phyloP scores from a whole-genome alignment of 23 red algal genomes.

The Gracilaria domingensis region DNA sequence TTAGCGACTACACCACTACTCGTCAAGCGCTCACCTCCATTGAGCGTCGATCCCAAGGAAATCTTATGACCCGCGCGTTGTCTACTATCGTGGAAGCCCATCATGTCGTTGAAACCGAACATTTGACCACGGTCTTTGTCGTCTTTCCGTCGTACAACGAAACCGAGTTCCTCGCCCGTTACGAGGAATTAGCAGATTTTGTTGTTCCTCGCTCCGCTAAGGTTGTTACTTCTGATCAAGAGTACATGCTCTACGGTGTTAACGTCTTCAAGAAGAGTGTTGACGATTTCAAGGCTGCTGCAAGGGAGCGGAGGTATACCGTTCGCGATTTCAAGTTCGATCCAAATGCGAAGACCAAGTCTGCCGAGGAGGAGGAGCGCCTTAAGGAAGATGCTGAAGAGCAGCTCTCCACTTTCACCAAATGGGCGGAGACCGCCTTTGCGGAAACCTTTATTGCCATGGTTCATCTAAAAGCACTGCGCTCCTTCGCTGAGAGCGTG shows the following conservation, averaged over 20 bases:
- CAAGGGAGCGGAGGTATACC: slow-evolving; percentile 85
- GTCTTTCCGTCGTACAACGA: slow-evolving; percentile 77
- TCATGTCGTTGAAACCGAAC: slow-evolving; percentile 84
- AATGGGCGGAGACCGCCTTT: slow-evolving; percentile 87
- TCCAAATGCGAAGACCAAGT: slow-evolving; percentile 28
- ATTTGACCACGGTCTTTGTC: slow-evolving; percentile 87
- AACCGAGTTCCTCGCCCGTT: slow-evolving; percentile 62
- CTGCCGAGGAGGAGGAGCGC: slow-evolving; percentile 64
- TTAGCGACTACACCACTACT: slow-evolving; percentile 67
- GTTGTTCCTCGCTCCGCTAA: slow-evolving; percentile 88
- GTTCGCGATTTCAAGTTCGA: slow-evolving; percentile 89
- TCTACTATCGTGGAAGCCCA: slow-evolving; percentile 68
- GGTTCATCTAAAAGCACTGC: slow-evolving; percentile 92
- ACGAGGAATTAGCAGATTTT: slow-evolving; percentile 67
- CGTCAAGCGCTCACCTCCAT: slow-evolving; percentile 76
- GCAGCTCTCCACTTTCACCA: slow-evolving; percentile 49
- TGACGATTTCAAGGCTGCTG: slow-evolving; percentile 79
- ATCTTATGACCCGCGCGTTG: slow-evolving; percentile 79
- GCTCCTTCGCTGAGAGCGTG: slow-evolving; percentile 97
- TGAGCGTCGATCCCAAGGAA: slow-evolving; percentile 75
- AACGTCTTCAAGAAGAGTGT: slow-evolving; percentile 78
- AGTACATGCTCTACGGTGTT: slow-evolving; percentile 81
- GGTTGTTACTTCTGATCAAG: slow-evolving; percentile 68
- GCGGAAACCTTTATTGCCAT: slow-evolving; percentile 86
- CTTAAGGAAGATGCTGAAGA: slow-evolving; percentile 63